Conservation (phyloP, 805 yeast species). For the Isabelozyma rhagii region DNA sequence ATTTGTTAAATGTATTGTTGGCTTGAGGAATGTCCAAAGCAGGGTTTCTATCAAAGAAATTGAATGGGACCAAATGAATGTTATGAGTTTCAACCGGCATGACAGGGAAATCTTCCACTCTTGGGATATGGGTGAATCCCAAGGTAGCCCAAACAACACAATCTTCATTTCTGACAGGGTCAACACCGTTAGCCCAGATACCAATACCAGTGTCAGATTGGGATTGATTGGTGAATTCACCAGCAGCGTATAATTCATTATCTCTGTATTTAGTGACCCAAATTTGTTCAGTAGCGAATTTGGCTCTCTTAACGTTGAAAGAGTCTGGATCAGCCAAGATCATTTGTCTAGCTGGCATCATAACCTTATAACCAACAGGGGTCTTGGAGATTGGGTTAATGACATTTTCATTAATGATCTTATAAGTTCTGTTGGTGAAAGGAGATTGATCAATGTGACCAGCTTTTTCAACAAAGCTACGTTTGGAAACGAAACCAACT, state of each 20-base stretch:
- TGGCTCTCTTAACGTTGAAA: conserved; percentile 67
- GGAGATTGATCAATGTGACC: conserved; percentile 73
- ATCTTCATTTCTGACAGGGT: conserved; percentile 69
- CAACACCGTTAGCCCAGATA: conserved; percentile 66
- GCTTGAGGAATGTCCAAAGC: conserved; percentile 77
- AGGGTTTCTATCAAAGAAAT: conserved; percentile 76
- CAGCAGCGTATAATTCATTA: conserved; percentile 72
- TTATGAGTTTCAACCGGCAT: conserved; percentile 80
- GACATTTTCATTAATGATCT: conserved; percentile 69
- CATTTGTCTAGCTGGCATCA: conserved; percentile 75
- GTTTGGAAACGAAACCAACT: conserved; percentile 64
- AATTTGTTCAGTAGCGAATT: conserved; percentile 70
- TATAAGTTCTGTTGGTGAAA: conserved; percentile 68
- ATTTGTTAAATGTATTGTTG: conserved; percentile 63
- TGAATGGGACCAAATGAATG: conserved; percentile 64
- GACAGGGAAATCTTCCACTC: conserved; percentile 85
- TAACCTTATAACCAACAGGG: conserved; percentile 75
- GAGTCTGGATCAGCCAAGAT: conserved; percentile 63
- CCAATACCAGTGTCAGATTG: conserved; percentile 66
- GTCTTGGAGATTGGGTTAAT: conserved; percentile 66
- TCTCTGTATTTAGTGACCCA: conserved; percentile 82
- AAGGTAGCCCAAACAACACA: conserved; percentile 78
- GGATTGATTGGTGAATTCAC: conserved; percentile 84
- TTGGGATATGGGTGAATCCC: conserved; percentile 79
- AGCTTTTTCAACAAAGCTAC: conserved; percentile 65